Evolutionary conservation across 805 yeast species (phyloP), one percentile per base, ranked within the genome.

Genomic region (Candida mattraensis): DNA sequence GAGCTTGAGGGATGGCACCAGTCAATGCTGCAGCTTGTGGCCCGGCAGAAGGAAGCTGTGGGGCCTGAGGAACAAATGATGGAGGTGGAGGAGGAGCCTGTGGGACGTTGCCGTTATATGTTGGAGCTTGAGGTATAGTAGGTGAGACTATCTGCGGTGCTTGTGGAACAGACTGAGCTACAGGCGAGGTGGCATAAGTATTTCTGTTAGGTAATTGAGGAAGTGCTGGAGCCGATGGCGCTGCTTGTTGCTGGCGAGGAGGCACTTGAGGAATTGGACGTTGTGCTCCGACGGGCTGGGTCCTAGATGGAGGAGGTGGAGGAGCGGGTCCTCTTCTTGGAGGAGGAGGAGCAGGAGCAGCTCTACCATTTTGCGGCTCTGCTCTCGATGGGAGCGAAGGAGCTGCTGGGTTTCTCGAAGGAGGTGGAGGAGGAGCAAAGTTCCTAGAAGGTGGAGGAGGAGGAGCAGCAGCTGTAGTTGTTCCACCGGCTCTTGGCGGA

Each of bases 261-360:
- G 39, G 29, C 12, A 25, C 30, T 18, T 35, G 41, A 13, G 45
- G 42, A 12, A 29, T 24, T 13, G 41, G 25, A 14, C 31, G 22
- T 13, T 16, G 39, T 12, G 29, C 44, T 26, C 36, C 51, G 17
- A 20, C 28, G 33, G 40, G 48, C 24, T 19, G 48, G 32, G 20
- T 38, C 36, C 58, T 63, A 4, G 72, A 62, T 9, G 72, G 68
- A 19, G 66, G 69, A n/a, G 70, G 73, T 19, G 69, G 74, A n/a
- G 68, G 70, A 16, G 67, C 70, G 29, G 64, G 63, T 15, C 59
- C 54, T 32, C 51, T 46, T 28, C 57, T 47, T 27, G 67, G 62
- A 10, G 54, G 53, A 5, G 61, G 59, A 19, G 66, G 63, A 6
- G 62, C 57, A 10, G 67, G 63, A 5, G 67, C 57, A 12, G 55